Evolutionary conservation across 2,329 filamentous ascomycete species (phyloP), one percentile per base, ranked within the genome.

Genomic region (Fusarium duplospermum): DNA sequence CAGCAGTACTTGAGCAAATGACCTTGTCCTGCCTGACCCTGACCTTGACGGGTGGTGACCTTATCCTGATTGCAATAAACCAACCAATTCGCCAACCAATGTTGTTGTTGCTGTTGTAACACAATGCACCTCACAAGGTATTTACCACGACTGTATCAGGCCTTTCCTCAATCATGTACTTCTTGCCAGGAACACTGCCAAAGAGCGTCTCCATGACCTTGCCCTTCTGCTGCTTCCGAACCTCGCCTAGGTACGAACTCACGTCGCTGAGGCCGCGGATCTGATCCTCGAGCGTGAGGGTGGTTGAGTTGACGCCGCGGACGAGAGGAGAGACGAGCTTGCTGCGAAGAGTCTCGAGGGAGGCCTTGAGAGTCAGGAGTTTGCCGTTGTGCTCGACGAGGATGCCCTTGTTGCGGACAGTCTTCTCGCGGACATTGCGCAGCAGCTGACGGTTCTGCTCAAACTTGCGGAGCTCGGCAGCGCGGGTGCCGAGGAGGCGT

Each of bases 251-350:
- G 80, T 97, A 93, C 14, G 89, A 88, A 76, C 95, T 93, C 4
- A 94, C 95, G 27, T 93, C 92, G 77, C 94, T 92, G 22, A 98
- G 83, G 6, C 96, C 95, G 52, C 87, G 87, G 75, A 98, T 94
- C 85, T 98, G 96, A 78, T 95, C 93, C 70, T 96, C 93, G 20
- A 98, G 88, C 2, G 91, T 91, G 20, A 96, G 86, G 29, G 91
- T 93, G 71, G 91, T 94, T 14, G 86, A 87, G 78, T 92, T 92
- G 62, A 87, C 87, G 63, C 91, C 90, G 52, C 93, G 87, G 22
- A 98, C 93, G 4, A 98, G 87, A 18, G 96, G 96, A 62, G 91
- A 94, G 45, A 98, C 93, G 20, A 98, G 88, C 81, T 95, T 96
- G 72, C 93, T 89, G 38, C 96, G 88, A 56, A 98, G 86, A n/a